Conservation (phyloP, 73 alveolate genomes). For the Paramecium sexaurelia region DNA sequence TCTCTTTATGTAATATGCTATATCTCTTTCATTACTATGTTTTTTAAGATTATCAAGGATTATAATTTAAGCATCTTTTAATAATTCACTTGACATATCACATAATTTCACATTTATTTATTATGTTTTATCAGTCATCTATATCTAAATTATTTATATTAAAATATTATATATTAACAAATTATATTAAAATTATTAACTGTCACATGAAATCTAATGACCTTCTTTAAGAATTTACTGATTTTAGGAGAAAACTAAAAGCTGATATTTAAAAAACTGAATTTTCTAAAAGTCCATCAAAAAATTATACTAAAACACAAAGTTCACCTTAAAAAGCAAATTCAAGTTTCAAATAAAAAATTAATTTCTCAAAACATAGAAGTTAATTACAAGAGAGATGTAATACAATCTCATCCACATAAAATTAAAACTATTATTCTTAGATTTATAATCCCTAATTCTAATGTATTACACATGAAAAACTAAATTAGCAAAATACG, state of each 20-base stretch:
- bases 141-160: background rate
- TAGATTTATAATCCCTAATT: background rate
- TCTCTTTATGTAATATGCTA: constrained; percentile 17
- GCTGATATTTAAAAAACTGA: background rate
- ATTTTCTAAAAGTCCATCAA: constrained; percentile 31
- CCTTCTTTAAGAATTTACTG: constrained; percentile 13
- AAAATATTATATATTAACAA: background rate
- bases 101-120: constrained; percentile 1
- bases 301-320: background rate
- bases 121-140: background rate
- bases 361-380: background rate
- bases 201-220: constrained; percentile 7
- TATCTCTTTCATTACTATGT: constrained; percentile 21
- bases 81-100: constrained; percentile 20
- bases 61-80: background rate
- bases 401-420: background rate
- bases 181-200: constrained; percentile 4
- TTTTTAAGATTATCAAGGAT: background rate
- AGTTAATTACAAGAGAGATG: background rate
- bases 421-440: background rate
- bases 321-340: background rate
- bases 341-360: background rate
- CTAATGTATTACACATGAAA: background rate
- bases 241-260: constrained; percentile 5
- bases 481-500: background rate